Base-by-base conservation (phyloP, 2,329 filamentous ascomycete genomes). In the Sporothrix dimorphospora region DNA sequence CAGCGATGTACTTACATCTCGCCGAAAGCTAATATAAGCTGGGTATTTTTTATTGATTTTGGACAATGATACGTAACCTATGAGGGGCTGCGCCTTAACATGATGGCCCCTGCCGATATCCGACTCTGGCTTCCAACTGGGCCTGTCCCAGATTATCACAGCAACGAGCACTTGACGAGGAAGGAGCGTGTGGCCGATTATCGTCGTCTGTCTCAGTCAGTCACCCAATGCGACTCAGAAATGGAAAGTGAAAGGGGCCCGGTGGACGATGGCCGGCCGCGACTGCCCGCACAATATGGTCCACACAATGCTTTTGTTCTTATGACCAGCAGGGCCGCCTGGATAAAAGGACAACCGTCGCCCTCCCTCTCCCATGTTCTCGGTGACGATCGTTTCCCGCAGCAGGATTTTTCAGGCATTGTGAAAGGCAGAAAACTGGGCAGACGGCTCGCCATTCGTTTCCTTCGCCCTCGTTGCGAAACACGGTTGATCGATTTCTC, bases 401-500 rank as follows among this genome's bases (percentile, higher is more conserved):
- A 49, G 53, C 51, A 38, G 45, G 45, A 21, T 38, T 65, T 67
- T 34, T 11, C 42, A 66, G 24, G 19, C 42, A 14, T 67, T 53
- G 21, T 14, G 16, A 51, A 34, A 59, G 16, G 8, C 24, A 30
- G 4, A 47, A 47, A 53, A 45, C 67, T 69, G 51, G 40, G 24
- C 21, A 59, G 40, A 59, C 51, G 38, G 21, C 38, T 59, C 38
- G 14, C 19, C 16, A 38, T 70, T 70, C 66, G 66, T 47, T 38
- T 45, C n/a, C 40, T 69, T 53, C n/a, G 66, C 34, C 45, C n/a
- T 51, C 27, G 65, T 51, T 34, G 51, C 63, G 27, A 65, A 65
- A 67, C 24, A 12, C 19, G 27, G 19, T 67, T 27, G 4, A 11
- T 51, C 65, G 27, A 53, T 38, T 47, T 49, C 45, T 67, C 45